These are phyloP conservation scores for Vitis rotundifolia DNA, from an alignment of 164 flowering plant genomes.

Conservation along the genomic window DNA sequence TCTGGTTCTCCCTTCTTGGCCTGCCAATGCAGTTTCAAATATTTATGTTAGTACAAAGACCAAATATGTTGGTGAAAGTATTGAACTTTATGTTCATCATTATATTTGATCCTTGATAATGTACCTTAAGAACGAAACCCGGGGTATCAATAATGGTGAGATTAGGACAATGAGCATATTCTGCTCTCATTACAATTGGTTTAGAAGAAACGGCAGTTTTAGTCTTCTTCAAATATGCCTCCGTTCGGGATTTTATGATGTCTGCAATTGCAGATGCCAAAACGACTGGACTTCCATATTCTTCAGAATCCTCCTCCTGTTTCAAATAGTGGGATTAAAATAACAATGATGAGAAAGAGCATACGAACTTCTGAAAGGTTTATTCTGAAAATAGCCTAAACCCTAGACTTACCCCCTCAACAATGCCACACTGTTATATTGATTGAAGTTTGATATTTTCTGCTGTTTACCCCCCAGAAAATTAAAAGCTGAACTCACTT, in stretches of 20 bases:
- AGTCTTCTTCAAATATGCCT: conserved; percentile 67
- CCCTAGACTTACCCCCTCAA: too few species aligned
- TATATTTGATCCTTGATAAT: neutral
- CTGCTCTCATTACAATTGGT: conserved; percentile 97
- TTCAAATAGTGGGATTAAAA: conserved; percentile 6
- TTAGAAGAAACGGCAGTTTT: conserved; percentile 82
- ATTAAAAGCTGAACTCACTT: too few species aligned
- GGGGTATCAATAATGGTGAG: conserved; percentile 98
- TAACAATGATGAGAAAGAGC: neutral
- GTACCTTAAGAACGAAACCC: conserved; percentile 93
- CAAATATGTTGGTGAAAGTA: neutral
- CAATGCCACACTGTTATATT: too few species aligned
- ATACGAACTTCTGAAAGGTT: neutral
- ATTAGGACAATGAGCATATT: conserved; percentile 97
- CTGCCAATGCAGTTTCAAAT: conserved; percentile 35
- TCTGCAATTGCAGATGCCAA: conserved; percentile 84
- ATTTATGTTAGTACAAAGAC: neutral
- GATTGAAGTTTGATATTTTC: too few species aligned
- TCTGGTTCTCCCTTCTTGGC: conserved; percentile 98
- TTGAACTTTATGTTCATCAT: neutral
- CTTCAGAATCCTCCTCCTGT: conserved; percentile 97
- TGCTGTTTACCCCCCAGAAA: too few species aligned
- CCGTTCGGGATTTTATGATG: conserved; percentile 77
- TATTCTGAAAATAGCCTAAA: too few species aligned
- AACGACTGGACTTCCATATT: conserved; percentile 80